Percentiles rank a stretch among this genome's conserved stretches.
phyloP scores from a whole-genome alignment of 106 monocot genomes.

The Dioscorea zingiberensis region DNA sequence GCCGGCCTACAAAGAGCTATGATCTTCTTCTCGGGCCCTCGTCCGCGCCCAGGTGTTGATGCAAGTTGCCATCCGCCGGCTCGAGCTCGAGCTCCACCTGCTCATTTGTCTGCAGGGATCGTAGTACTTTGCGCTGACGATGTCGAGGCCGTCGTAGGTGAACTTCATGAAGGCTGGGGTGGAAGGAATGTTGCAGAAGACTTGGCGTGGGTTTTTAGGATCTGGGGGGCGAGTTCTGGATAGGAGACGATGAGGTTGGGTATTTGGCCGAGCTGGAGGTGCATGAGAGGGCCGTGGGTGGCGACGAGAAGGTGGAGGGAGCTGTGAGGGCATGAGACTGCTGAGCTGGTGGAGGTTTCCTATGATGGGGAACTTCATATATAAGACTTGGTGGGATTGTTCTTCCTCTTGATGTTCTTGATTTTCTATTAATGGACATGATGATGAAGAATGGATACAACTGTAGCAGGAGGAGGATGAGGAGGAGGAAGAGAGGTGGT shows the following conservation, averaged over 20 bases:
- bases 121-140: conserved; percentile 3
- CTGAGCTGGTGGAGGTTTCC: conserved; percentile 30
- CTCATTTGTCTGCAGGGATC: conserved; percentile 7
- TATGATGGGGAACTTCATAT: conserved; percentile 26
- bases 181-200: conserved; percentile 2
- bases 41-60: too few species aligned
- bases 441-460: too few species aligned
- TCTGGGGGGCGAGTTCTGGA: background rate
- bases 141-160: conserved; percentile 2
- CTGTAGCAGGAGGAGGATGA: background rate
- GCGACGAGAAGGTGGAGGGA: conserved; percentile 5
- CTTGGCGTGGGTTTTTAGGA: conserved; percentile 13
- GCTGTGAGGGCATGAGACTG: conserved; percentile 3
- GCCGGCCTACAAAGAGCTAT: too few species aligned
- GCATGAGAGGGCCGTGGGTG: conserved; percentile 18
- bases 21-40: too few species aligned
- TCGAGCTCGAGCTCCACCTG: conserved; percentile 1
- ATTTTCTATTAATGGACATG: background rate
- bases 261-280: conserved; percentile 15
- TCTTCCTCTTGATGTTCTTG: too few species aligned
- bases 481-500: background rate
- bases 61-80: too few species aligned
- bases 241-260: conserved; percentile 16
- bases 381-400: conserved; percentile 13
- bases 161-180: background rate